phyloP scores from a whole-genome alignment of 2,329 filamentous ascomycete species.

The Pseudocercospora pini-densiflorae region DNA sequence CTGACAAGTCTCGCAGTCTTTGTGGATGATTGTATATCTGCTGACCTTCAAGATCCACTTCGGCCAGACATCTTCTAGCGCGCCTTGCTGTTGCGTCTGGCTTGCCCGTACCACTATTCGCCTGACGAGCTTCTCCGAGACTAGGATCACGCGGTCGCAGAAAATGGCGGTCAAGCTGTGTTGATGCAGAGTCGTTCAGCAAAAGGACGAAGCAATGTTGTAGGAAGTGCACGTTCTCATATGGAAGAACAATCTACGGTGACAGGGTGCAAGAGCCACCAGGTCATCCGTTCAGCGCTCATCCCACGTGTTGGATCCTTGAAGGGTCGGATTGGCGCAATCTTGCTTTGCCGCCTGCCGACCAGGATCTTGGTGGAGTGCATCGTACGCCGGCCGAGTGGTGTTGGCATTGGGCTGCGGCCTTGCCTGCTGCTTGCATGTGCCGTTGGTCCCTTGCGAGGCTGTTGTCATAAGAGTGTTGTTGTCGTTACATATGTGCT shows the following conservation, averaged over 20 bases:
- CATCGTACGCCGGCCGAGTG: background rate
- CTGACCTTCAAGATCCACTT: background rate
- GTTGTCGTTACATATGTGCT: background rate
- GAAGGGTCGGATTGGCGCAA: constrained; percentile 3
- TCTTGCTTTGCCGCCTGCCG: background rate
- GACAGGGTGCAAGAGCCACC: background rate
- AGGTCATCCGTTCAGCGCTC: background rate
- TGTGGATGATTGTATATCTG: background rate
- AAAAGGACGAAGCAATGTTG: background rate
- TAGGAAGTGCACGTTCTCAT: background rate
- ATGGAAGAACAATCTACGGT: background rate
- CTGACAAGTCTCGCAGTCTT: background rate
- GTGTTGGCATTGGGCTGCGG: background rate
- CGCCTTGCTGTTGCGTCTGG: background rate
- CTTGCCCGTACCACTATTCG: background rate
- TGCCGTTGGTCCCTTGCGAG: background rate
- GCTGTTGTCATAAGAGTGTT: background rate
- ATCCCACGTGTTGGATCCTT: background rate
- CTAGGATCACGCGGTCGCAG: background rate
- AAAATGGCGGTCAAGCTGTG: background rate
- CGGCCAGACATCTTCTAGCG: background rate
- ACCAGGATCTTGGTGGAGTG: background rate
- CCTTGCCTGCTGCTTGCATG: background rate
- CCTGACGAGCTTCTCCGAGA: background rate
- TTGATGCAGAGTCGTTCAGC: background rate